Evolutionary conservation across 2,329 filamentous ascomycete genomes (phyloP).

Genomic region (Sarocladiaceae sp.): DNA sequence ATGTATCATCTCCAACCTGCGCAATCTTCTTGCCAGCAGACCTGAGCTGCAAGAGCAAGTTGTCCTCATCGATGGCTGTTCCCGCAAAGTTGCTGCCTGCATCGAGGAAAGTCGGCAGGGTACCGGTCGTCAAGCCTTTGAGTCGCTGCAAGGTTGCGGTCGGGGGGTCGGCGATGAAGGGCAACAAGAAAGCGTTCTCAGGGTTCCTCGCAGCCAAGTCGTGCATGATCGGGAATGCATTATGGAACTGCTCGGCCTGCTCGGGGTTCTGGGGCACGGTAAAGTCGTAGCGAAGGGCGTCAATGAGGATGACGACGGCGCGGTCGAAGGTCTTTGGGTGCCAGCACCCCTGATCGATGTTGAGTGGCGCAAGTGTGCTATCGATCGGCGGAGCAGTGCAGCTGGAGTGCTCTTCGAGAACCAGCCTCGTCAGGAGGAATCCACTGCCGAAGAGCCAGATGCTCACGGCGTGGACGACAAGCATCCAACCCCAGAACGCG

Average conservation of each 20-base stretch:
- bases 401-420: slow-evolving; percentile 68
- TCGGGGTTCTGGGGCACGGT: slow-evolving; percentile 63
- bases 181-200: slow-evolving; percentile 78
- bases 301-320: slow-evolving; percentile 83
- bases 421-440: slow-evolving; percentile 82
- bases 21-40: slow-evolving; percentile 68
- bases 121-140: slow-evolving; percentile 92
- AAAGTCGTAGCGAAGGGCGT: slow-evolving; percentile 95
- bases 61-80: slow-evolving; percentile 89
- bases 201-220: slow-evolving; percentile 71
- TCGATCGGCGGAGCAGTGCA: slow-evolving; percentile 65
- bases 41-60: slow-evolving; percentile 61
- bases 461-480: slow-evolving; percentile 70
- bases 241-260: slow-evolving; percentile 58
- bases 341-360: slow-evolving; percentile 73
- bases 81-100: slow-evolving; percentile 93
- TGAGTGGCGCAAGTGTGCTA: slow-evolving; percentile 30
- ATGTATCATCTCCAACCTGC: slow-evolving; percentile 96
- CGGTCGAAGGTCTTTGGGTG: slow-evolving; percentile 91
- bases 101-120: slow-evolving; percentile 89
- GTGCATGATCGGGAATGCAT: slow-evolving; percentile 81
- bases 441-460: slow-evolving; percentile 92
- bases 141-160: slow-evolving; percentile 88
- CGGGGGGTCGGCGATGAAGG: slow-evolving; percentile 95
- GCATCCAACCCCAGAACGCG: slow-evolving; percentile 63